These are phyloP conservation scores for Davidsoniella eucalypti DNA, from an alignment of 2,329 filamentous ascomycete species.

Conservation along the genomic window DNA sequence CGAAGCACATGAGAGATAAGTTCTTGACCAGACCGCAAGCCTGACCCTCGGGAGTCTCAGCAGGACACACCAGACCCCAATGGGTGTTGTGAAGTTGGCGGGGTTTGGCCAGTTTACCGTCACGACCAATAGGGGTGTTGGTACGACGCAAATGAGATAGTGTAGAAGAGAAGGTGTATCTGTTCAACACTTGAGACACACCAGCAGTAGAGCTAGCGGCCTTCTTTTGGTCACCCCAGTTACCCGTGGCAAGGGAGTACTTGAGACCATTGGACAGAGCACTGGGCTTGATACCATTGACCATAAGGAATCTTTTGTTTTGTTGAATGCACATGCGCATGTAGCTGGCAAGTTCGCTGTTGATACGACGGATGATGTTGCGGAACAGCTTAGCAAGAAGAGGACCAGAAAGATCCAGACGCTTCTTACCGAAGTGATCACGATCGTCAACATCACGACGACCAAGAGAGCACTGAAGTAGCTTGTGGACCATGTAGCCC, in stretches of 20 bases:
- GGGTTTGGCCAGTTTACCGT: slow-evolving; percentile 95
- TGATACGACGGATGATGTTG: slow-evolving; percentile 76
- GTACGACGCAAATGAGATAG: slow-evolving; percentile 92
- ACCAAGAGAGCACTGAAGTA: slow-evolving; percentile 84
- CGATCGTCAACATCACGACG: slow-evolving; percentile 89
- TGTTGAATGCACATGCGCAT: slow-evolving; percentile 84
- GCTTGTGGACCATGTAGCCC: slow-evolving; percentile 95
- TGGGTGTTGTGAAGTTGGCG: slow-evolving; percentile 97
- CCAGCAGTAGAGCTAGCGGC: slow-evolving; percentile 86
- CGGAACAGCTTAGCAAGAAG: slow-evolving; percentile 94
- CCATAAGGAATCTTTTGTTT: slow-evolving; percentile 76
- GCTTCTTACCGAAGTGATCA: slow-evolving; percentile 98
- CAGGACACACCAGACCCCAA: slow-evolving; percentile 93
- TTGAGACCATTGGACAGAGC: slow-evolving; percentile 89
- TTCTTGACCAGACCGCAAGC: slow-evolving; percentile 98
- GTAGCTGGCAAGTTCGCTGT: slow-evolving; percentile 78
- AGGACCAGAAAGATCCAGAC: slow-evolving; percentile 84
- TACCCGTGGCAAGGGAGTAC: slow-evolving; percentile 92
- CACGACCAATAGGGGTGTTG: slow-evolving; percentile 92
- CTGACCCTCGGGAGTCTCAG: slow-evolving; percentile 94
- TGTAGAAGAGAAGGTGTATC: slow-evolving; percentile 94
- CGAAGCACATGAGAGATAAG: slow-evolving; percentile 91
- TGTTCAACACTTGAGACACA: slow-evolving; percentile 94
- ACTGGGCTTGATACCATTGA: slow-evolving; percentile 75
- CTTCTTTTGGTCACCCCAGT: slow-evolving; percentile 99